phyloP scores from a whole-genome alignment of 345 rosid species.

The Lepidium didymum region DNA sequence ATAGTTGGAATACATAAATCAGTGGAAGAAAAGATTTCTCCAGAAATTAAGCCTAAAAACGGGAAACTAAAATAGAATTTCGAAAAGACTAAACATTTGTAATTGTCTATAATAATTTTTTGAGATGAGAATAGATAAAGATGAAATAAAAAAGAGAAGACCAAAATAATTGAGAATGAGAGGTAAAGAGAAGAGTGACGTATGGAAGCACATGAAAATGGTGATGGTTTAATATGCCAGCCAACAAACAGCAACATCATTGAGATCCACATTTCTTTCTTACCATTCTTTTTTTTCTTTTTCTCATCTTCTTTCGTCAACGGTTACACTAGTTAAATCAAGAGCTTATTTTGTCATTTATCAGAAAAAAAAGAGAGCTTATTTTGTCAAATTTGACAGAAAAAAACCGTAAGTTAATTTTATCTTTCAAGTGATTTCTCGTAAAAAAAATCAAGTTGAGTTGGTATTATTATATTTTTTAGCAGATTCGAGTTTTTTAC shows the following conservation, averaged over 20 bases:
- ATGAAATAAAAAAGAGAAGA: background rate
- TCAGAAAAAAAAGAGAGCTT: too few relatives aligned
- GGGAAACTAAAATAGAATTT: background rate
- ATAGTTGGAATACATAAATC: too few relatives aligned
- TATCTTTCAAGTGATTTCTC: too few relatives aligned
- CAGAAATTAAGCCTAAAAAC: too few relatives aligned
- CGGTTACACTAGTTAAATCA: conserved; percentile 14
- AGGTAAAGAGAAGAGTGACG: conserved; percentile 16
- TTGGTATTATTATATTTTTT: too few relatives aligned
- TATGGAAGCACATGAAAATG: conserved; percentile 27
- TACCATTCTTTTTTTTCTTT: background rate
- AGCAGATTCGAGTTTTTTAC: too few relatives aligned
- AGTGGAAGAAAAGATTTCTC: too few relatives aligned
- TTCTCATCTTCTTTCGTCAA: conserved; percentile 19
- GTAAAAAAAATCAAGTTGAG: too few relatives aligned
- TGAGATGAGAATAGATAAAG: background rate
- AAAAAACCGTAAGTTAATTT: too few relatives aligned
- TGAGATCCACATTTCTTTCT: conserved; percentile 32
- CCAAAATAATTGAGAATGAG: conserved; percentile 10
- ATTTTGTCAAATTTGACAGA: too few relatives aligned
- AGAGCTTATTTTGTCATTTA: too few relatives aligned
- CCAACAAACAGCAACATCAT: conserved; percentile 27
- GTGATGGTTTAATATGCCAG: conserved; percentile 31
- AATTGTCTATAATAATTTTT: background rate
- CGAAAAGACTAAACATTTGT: background rate